Evolutionary conservation across 2,329 filamentous ascomycete species (phyloP).

Genomic region (Leptographium flavum): DNA sequence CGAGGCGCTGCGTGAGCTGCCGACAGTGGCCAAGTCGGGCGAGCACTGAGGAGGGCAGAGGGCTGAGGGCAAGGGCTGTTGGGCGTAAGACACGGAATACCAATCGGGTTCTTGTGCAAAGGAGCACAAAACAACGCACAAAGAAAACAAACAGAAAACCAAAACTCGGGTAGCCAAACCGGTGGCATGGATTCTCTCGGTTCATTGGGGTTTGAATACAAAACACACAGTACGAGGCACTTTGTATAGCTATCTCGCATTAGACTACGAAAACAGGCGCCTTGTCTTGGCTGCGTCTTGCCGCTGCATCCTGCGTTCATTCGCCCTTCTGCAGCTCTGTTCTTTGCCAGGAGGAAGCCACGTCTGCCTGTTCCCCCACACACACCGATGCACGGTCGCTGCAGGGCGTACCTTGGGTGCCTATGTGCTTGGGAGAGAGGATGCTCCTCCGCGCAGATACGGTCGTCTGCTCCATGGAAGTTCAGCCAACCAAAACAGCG

Average conservation of each 20-base stretch:
- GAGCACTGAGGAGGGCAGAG: slow-evolving; percentile 14
- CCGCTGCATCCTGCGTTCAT: too few relatives aligned
- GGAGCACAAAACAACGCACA: neutral
- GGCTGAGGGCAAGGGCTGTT: too few relatives aligned
- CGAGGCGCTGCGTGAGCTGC: slow-evolving; percentile 69
- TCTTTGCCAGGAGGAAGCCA: neutral
- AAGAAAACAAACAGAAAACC: neutral
- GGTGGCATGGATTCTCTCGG: too few relatives aligned
- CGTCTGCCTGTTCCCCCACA: neutral
- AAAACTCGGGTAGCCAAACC: neutral
- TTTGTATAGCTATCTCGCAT: too few relatives aligned
- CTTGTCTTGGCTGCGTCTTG: too few relatives aligned
- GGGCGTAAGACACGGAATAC: too few relatives aligned
- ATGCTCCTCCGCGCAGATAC: neutral
- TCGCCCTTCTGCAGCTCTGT: neutral
- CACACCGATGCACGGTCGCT: neutral
- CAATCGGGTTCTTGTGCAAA: too few relatives aligned
- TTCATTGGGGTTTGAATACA: too few relatives aligned
- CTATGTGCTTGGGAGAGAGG: neutral
- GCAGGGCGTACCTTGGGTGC: neutral
- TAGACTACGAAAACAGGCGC: too few relatives aligned
- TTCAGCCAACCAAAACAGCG: neutral
- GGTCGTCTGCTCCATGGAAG: neutral
- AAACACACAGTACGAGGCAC: too few relatives aligned
- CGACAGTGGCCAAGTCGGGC: slow-evolving; percentile 38